phyloP scores from a whole-genome alignment of 148 eudicot genomes.

The Mesembryanthemum crystallinum region DNA sequence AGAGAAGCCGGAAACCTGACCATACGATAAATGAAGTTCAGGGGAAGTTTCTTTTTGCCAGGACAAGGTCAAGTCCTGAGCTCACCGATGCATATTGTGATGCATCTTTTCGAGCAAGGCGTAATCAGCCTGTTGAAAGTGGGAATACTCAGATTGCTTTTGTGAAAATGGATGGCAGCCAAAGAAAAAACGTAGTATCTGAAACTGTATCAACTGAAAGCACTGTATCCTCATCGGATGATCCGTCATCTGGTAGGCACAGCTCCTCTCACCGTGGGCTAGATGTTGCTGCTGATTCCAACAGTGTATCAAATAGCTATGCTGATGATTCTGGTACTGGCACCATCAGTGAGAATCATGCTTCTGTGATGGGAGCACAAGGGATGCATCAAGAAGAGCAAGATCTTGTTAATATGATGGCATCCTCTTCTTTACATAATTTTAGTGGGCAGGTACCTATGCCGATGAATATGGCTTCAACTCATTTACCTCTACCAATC shows the following conservation, averaged over 20 bases:
- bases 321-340: slow-evolving; percentile 34
- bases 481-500: slow-evolving; percentile 57
- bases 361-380: slow-evolving; percentile 40
- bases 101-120: slow-evolving; percentile 40
- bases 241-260: slow-evolving; percentile 34
- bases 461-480: slow-evolving; percentile 55
- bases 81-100: slow-evolving; percentile 55
- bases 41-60: slow-evolving; percentile 62
- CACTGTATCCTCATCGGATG: slow-evolving; percentile 41
- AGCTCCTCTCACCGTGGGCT: slow-evolving; percentile 31
- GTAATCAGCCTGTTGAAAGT: slow-evolving; percentile 40
- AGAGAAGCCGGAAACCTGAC: slow-evolving; percentile 36
- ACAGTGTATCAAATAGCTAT: slow-evolving; percentile 32
- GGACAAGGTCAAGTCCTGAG: slow-evolving; percentile 87
- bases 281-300: slow-evolving; percentile 38
- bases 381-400: slow-evolving; percentile 75
- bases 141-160: slow-evolving; percentile 35
- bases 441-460: slow-evolving; percentile 53
- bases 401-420: slow-evolving; percentile 75
- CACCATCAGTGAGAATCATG: slow-evolving; percentile 36
- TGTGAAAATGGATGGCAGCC: slow-evolving; percentile 38
- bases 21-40: slow-evolving; percentile 45
- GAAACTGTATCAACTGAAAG: slow-evolving; percentile 38
- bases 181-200: slow-evolving; percentile 43
- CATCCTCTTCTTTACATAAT: slow-evolving; percentile 51